Base-by-base conservation (phyloP, 495 filamentous ascomycete species). In the Paragyromitra xinjiangensis region DNA sequence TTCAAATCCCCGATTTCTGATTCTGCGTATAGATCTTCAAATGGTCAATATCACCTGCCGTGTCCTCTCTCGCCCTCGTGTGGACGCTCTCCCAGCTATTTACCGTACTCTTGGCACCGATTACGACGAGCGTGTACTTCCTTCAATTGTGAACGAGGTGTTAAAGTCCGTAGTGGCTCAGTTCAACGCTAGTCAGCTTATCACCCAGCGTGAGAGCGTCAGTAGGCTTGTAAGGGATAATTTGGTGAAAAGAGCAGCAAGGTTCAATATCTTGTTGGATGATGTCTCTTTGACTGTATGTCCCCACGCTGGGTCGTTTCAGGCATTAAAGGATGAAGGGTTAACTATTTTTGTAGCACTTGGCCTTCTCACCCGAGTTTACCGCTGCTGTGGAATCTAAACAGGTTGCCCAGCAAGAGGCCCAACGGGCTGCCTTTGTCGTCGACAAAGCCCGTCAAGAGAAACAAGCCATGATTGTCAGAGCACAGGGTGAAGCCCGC, bases 31-130 rank as follows among this genome's bases (percentile, higher is more conserved):
- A 82, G 95, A 99, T 85, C 86, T 99, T 83, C 95, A 99, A 88
- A 99, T 99, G 95, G 95, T 99, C 84, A 99, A 99, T 88, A 99
- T 99, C 84, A 99, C 96, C 82, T 99, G 95, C 86, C 96, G 95
- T 94, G 95, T 99, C 63, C 93, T 99, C 68, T 97, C 94, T 56
- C 88, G 93, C 83, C 95, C 95, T 73, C 90, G 92, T 48, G 86
- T 98, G 80, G 89, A 93, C 69, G 92, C 94, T 40, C 90, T 99
- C 39, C 95, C 95, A 5, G 92, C 95, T 84, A 98, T 99, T 79
- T 99, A 98, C 87, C 90, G 95, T 59, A 99, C 95, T 1, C 90
- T 99, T 9, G 95, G 95, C 40, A 91, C 91, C 56, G 95, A 99
- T 85, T 99, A 98, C 84, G 95, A 99, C 76, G 95, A 99, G 88